A percentile compares a stretch with the other conserved stretches of the same genome.
These are phyloP conservation scores for Mycena galericulata DNA, from an alignment of 768 basidiomycete species.

Conservation along the genomic window DNA sequence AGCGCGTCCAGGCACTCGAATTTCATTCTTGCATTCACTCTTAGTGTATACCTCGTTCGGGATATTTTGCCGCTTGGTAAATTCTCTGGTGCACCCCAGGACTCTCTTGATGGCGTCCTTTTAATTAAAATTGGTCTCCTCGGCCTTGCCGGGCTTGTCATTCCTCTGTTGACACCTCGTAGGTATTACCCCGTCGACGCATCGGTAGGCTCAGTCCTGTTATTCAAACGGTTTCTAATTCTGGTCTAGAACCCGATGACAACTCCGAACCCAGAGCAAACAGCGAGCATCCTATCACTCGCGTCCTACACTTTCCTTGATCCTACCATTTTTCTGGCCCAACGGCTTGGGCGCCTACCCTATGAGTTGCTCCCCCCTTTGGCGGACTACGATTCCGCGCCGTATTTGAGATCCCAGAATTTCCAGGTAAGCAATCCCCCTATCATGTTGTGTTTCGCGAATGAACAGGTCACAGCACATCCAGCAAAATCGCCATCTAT, in stretches of 20 bases:
- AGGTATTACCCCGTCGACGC: constrained; percentile 67
- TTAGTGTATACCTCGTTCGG: constrained; percentile 62
- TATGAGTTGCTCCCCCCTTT: constrained; percentile 70
- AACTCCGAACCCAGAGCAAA: constrained; percentile 59
- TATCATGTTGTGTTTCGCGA: background rate
- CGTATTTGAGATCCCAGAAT: constrained; percentile 2
- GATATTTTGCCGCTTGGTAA: constrained; percentile 71
- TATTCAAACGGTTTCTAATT: background rate
- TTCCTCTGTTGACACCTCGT: constrained; percentile 66
- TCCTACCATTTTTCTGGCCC: constrained; percentile 57
- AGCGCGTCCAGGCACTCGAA: constrained; percentile 39
- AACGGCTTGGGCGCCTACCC: constrained; percentile 57
- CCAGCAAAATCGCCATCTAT: constrained; percentile 26
- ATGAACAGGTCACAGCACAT: constrained; percentile 24
- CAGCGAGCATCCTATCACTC: constrained; percentile 58
- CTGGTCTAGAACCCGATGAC: constrained; percentile 45
- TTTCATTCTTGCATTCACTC: constrained; percentile 46
- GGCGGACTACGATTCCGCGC: constrained; percentile 64
- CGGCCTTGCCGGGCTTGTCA: constrained; percentile 52
- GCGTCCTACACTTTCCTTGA: constrained; percentile 68
- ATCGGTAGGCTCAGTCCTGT: constrained; percentile 45
- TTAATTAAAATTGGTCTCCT: constrained; percentile 62
- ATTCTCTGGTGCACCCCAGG: constrained; percentile 56
- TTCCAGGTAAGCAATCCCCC: background rate
- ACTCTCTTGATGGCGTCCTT: constrained; percentile 54